A percentile compares a stretch with the other conserved stretches of the same genome.
Conservation (phyloP, 257 asterid species). For the Cinchona pubescens region DNA sequence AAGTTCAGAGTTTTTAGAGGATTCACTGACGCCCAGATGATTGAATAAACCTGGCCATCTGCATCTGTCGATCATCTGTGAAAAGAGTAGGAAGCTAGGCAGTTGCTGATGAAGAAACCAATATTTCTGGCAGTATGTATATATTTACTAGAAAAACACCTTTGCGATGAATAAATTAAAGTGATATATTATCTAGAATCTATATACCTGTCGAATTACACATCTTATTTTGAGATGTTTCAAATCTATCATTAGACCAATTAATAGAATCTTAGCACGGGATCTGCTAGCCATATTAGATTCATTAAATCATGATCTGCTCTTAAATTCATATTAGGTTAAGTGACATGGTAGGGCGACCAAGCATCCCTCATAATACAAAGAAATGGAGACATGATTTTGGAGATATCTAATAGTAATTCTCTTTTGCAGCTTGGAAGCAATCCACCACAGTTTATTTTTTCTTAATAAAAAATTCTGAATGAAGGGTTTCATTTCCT, state of each 20-base stretch:
- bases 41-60: not conserved
- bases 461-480: no score
- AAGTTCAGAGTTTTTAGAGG: not conserved
- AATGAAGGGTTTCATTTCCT: not conserved
- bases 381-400: not conserved
- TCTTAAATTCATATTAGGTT: not conserved
- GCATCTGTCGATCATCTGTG: not conserved
- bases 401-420: not conserved
- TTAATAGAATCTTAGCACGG: no score
- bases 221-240: no score
- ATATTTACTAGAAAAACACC: not conserved
- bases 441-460: not conserved
- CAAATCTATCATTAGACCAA: no score
- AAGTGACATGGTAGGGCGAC: no score
- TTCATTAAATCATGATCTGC: no score
- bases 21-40: not conserved
- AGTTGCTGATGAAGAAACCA: not conserved
- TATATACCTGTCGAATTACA: no score
- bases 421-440: not conserved
- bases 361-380: not conserved
- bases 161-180: not conserved
- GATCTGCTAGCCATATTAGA: not conserved
- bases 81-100: not conserved
- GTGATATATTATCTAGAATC: no score
- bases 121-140: not conserved